Base-by-base conservation (phyloP, 371 early-diverging fungal genomes). In the Lichtheimia corymbifera region DNA sequence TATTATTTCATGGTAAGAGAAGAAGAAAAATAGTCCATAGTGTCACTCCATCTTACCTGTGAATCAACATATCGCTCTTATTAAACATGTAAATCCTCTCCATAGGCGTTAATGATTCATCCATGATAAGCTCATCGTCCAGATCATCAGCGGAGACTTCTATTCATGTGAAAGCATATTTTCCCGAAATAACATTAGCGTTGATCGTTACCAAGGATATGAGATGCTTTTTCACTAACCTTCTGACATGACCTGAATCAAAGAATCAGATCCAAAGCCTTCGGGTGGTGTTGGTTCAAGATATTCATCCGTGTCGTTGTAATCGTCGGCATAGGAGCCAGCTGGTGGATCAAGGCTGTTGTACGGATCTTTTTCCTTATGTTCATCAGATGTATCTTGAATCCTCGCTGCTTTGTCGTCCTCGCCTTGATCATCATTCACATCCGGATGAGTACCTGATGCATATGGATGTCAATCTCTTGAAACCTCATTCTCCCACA, bases 71-170 rank as follows among this genome's bases (percentile, higher is more conserved):
- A 56, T 80, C 77, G 55, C 79, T 76, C 55, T 74, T 73, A 45
- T 72, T 71, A 57, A 72, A 80, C 53, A 74, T 66, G 59, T 77
- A 80, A 5, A 84, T 73, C 43, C 76, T 73, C 40, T 84, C 84
- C 50, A 80, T 60, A 25, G 80, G 76, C 20, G 79, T 68, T 57
- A 81, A 45, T 18, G 77, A 65, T 28, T 80, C 82, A 66, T 78
- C 80, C 50, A 74, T 63, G 18, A 80, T 45, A 28, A 76, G 50
- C 49, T 76, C 77, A 27, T 80, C 81, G 50, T 83, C 79, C 50
- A 71, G 43, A 41, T 83, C 83, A 54, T 79, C 74, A 3, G 67
- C 66, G 57, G 60, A 28, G 20, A 58, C 58, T 53, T 67, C 63
- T 60, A 57, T 28, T 15, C 28, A 35, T 35, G 35, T 35, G 35